Base-by-base conservation (phyloP, 1,139 yeast genomes). In the Debaryomyces udenii region DNA sequence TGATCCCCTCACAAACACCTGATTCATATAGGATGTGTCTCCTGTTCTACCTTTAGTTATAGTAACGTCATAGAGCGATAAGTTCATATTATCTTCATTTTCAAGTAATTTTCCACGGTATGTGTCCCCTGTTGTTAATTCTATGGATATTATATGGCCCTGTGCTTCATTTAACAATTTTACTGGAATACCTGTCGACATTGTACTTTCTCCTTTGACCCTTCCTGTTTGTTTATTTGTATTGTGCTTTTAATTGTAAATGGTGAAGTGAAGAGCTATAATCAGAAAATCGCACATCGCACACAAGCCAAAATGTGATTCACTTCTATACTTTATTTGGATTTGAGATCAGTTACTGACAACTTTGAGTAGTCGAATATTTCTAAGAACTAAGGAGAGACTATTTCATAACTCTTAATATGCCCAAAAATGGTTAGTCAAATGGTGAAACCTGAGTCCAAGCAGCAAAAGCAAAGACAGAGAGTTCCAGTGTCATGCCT, bases 51-150 rank as follows among this genome's bases (percentile, higher is more conserved):
- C 63, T 32, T 82, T 81, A 0, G 96, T 90, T 37, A 86, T 82
- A 1, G 87, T 81, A 36, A 87, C 96, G 58, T 93, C 96, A 51
- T 81, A 74, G 38, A 93, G 65, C 48, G 93, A 95, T 18, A 91
- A 80, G 59, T 93, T 93, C 99, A 93, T 93, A 60, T 86, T 91
- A 58, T 93, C 99, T 64, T 83, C 93, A 62, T 86, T 83, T 55
- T 86, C 95, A 9, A 86, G 64, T 33, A 93, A 74, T 59, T 86
- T 89, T 2, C 98, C 98, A 31, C 96, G 76, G 59, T 91, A 91
- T 0, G 86, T 80, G 52, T 86, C 93, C 1, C 98, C 98, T 1
- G 93, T 83, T 20, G 81, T 79, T 41, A 93, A 76, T 62, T 93
- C 99, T 20, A 91, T 65, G 1, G 96, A 81, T 23, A 93, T 83